Evolutionary conservation across 176 grass and related monocot genomes (phyloP).

Genomic region (Pontederia crassipes): DNA sequence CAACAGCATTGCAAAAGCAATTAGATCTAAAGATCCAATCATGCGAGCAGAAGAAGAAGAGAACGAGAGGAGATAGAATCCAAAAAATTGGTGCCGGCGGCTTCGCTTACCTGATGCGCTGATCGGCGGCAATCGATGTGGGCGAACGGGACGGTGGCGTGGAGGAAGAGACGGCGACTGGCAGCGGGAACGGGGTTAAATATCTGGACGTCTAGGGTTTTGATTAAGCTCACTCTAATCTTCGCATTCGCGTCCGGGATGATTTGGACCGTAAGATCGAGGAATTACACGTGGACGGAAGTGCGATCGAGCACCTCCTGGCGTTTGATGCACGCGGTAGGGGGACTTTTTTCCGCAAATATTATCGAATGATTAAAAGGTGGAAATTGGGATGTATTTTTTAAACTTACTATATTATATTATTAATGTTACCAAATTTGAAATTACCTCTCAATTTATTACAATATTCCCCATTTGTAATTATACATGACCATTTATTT

Average conservation of each 20-base stretch:
- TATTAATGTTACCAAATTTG: too few relatives aligned
- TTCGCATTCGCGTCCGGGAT: not conserved
- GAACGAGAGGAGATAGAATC: too few relatives aligned
- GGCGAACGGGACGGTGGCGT: not conserved
- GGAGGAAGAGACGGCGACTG: not conserved
- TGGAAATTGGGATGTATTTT: too few relatives aligned
- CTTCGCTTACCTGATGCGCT: not conserved
- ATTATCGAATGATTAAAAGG: too few relatives aligned
- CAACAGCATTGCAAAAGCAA: too few relatives aligned
- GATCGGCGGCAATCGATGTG: not conserved
- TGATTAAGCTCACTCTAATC: not conserved
- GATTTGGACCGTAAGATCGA: slow-evolving; percentile 5
- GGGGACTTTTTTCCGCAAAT: not conserved
- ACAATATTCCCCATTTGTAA: too few relatives aligned
- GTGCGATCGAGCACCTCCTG: not conserved
- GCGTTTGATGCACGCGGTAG: not conserved
- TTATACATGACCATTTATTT: too few relatives aligned
- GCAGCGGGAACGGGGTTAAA: not conserved
- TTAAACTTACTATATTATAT: too few relatives aligned
- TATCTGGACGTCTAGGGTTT: not conserved
- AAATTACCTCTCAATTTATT: too few relatives aligned
- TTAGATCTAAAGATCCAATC: too few relatives aligned
- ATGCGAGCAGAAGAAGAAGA: too few relatives aligned
- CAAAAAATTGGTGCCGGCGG: not conserved
- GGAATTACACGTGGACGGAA: not conserved